Percentiles rank a stretch among this genome's conserved stretches.
These are phyloP conservation scores for Pisolithus tinctorius DNA, from an alignment of 768 basidiomycete genomes.

Conservation along the genomic window DNA sequence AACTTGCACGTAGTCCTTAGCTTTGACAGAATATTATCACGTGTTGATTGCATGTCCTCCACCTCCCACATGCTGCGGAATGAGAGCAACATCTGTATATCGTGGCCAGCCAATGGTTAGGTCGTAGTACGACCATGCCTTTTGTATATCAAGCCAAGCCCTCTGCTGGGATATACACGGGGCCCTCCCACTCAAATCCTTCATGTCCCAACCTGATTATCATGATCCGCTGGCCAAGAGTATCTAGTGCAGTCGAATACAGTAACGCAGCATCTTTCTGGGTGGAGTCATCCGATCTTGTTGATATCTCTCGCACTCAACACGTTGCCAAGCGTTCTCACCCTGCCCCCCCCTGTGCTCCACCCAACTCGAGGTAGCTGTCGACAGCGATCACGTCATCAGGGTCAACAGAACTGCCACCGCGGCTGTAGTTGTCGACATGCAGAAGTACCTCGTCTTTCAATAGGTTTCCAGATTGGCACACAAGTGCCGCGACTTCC, in stretches of 20 bases:
- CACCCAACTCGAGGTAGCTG: constrained; percentile 40
- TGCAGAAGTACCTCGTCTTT: constrained; percentile 55
- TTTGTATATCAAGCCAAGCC: no score
- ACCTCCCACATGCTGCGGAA: neutral
- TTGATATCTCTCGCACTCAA: constrained; percentile 50
- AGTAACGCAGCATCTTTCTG: constrained; percentile 53
- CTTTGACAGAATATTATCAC: neutral
- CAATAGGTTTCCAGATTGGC: neutral
- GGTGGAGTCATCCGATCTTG: constrained; percentile 47
- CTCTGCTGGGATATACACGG: no score
- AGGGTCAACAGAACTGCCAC: constrained; percentile 41
- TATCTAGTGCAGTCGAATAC: constrained; percentile 42
- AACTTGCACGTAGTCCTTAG: neutral
- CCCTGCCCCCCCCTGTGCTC: no score
- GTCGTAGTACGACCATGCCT: no score
- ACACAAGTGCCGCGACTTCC: constrained; percentile 38
- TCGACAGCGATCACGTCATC: constrained; percentile 32
- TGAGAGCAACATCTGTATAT: no score
- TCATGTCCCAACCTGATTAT: constrained; percentile 13
- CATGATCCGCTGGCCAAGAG: constrained; percentile 32
- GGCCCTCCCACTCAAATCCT: neutral
- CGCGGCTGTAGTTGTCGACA: constrained; percentile 61
- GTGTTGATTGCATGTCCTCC: neutral
- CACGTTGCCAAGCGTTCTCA: constrained; percentile 22
- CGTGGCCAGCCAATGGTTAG: no score